phyloP scores from a whole-genome alignment of 2,329 filamentous ascomycete species.

The Metarhizium anisopliae region DNA sequence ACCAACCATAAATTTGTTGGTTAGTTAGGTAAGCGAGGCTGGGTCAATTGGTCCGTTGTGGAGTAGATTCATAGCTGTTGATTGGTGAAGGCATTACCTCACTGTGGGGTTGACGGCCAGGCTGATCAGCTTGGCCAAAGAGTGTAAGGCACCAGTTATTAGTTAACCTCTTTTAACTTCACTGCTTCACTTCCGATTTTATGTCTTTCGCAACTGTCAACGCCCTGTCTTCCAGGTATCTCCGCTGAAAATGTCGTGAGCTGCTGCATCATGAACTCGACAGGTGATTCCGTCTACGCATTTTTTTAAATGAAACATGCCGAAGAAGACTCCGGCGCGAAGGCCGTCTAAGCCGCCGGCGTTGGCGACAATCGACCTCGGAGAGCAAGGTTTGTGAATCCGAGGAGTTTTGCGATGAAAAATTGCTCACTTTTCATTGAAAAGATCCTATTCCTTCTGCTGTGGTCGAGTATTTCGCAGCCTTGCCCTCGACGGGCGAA shows the following conservation, averaged over 20 bases:
- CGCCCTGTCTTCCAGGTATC: not conserved
- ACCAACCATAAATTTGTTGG: conserved; percentile 19
- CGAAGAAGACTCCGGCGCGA: conserved; percentile 1
- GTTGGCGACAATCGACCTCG: conserved; percentile 9
- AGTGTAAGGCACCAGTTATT: not conserved
- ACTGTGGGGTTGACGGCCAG: conserved; percentile 10
- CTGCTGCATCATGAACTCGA: not conserved
- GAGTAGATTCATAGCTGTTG: not conserved
- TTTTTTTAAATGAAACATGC: conserved; percentile 2
- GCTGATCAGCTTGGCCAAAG: conserved; percentile 9
- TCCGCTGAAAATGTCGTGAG: not conserved
- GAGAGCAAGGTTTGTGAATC: conserved; percentile 17
- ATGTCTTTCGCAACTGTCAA: not conserved
- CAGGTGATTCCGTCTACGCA: not conserved
- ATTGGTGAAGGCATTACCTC: not conserved
- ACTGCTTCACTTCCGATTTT: not conserved
- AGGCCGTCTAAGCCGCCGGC: not conserved
- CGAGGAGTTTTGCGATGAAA: not conserved
- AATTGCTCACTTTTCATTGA: not conserved
- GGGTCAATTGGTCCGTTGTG: conserved; percentile 1
- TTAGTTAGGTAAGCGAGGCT: conserved; percentile 26
- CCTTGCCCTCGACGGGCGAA: conserved; percentile 11
- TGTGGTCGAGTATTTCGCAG: conserved; percentile 14
- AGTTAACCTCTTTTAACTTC: not conserved
- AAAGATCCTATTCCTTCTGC: conserved; percentile 16